These are phyloP conservation scores for Syzygium aromaticum DNA, from an alignment of 345 rosid species.

Conservation along the genomic window DNA sequence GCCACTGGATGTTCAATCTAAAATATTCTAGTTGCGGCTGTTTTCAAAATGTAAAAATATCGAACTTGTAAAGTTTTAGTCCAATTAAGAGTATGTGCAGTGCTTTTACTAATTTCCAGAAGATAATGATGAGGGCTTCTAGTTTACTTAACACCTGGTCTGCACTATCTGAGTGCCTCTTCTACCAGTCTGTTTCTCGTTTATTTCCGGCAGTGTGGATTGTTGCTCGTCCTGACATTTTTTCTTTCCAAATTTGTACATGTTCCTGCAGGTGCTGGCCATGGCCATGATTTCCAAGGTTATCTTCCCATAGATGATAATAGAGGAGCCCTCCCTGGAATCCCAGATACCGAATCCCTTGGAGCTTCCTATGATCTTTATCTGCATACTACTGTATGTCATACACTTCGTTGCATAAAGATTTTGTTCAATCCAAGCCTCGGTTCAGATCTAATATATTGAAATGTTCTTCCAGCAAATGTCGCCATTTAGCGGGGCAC, in stretches of 20 bases:
- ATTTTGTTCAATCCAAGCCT: neutral
- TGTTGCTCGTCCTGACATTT: neutral
- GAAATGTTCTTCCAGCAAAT: slow-evolving; percentile 28
- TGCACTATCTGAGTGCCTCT: neutral
- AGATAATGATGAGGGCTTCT: neutral
- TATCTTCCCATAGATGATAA: slow-evolving; percentile 44
- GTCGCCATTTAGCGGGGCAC: slow-evolving; percentile 36
- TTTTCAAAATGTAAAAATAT: neutral
- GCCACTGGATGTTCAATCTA: neutral
- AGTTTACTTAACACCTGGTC: neutral
- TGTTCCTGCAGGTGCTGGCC: slow-evolving; percentile 21
- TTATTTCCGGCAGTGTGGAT: neutral
- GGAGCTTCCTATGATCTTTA: slow-evolving; percentile 60
- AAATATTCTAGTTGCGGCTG: neutral
- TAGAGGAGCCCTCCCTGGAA: slow-evolving; percentile 29
- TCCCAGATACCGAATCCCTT: slow-evolving; percentile 44
- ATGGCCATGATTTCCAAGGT: slow-evolving; percentile 30
- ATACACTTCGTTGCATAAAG: neutral
- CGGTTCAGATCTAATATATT: neutral
- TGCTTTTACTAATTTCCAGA: neutral
- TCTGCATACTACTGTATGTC: slow-evolving; percentile 37
- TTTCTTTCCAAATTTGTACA: slow-evolving; percentile 12
- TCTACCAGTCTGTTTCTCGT: neutral
- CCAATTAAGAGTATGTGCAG: neutral
- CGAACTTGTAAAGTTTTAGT: neutral